These are phyloP conservation scores for Metrosideros polymorpha DNA, from an alignment of 441 rosid genomes.

Conservation along the genomic window DNA sequence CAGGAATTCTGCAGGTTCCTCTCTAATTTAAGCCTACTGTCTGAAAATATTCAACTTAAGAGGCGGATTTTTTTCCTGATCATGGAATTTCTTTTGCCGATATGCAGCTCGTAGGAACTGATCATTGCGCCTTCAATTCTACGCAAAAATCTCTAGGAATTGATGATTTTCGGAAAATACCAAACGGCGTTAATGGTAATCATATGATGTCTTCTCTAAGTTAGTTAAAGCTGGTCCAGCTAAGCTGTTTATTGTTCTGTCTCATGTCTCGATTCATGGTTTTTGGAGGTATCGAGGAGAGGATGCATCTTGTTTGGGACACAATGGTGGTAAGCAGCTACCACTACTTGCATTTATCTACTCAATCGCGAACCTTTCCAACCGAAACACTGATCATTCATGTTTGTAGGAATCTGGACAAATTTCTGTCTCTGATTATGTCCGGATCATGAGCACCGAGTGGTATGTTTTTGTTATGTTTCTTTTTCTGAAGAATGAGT, in stretches of 20 bases:
- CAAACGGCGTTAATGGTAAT: constrained; percentile 93
- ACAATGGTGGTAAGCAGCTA: constrained; percentile 80
- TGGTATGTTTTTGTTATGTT: constrained; percentile 40
- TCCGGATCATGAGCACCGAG: constrained; percentile 75
- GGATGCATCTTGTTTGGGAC: constrained; percentile 98
- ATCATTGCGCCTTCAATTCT: constrained; percentile 79
- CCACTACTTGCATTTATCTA: background rate
- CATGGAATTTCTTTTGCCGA: background rate
- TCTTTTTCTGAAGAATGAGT: background rate
- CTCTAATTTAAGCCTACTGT: background rate
- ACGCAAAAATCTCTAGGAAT: constrained; percentile 74
- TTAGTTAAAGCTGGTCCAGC: background rate
- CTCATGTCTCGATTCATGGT: background rate
- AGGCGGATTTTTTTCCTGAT: background rate
- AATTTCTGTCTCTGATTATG: constrained; percentile 73
- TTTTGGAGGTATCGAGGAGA: constrained; percentile 75
- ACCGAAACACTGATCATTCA: background rate
- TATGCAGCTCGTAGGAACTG: constrained; percentile 96
- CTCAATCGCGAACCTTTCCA: background rate
- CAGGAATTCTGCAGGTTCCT: constrained; percentile 80
- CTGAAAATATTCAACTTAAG: background rate
- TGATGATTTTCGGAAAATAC: constrained; percentile 88
- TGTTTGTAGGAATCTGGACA: constrained; percentile 74
- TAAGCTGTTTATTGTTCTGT: background rate
- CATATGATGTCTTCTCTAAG: constrained; percentile 5